phyloP scores from a whole-genome alignment of 2,329 filamentous ascomycete genomes.

The Neofusicoccum sp. region DNA sequence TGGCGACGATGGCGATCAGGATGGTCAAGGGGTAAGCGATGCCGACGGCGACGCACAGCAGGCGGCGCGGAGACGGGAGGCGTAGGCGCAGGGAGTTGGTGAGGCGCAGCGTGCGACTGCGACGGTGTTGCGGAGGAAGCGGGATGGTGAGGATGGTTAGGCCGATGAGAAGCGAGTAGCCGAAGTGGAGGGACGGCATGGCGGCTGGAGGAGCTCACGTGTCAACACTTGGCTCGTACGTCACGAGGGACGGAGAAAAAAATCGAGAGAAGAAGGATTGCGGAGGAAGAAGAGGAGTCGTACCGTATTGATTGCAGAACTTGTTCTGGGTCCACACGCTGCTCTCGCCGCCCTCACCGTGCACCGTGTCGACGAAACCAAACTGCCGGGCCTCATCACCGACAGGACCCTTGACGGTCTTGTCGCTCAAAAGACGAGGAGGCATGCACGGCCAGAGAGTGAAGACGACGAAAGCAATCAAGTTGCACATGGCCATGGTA shows the following conservation, averaged over 20 bases:
- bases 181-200: constrained; percentile 75
- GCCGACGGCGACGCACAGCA: constrained; percentile 52
- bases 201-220: no score
- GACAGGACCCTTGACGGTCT: constrained; percentile 52
- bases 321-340: constrained; percentile 71
- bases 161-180: constrained; percentile 71
- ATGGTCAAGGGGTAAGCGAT: constrained; percentile 65
- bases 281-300: no score
- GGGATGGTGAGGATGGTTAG: constrained; percentile 67
- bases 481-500: constrained; percentile 58
- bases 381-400: constrained; percentile 60
- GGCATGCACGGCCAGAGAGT: constrained; percentile 62
- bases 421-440: constrained; percentile 56
- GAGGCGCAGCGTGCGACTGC: constrained; percentile 34
- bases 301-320: constrained; percentile 74
- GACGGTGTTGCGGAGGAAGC: constrained; percentile 53
- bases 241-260: not conserved
- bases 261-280: no score
- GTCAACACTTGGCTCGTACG: no score
- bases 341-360: constrained; percentile 57
- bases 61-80: constrained; percentile 52
- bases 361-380: constrained; percentile 60
- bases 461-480: constrained; percentile 59
- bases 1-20: constrained; percentile 66
- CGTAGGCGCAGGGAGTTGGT: constrained; percentile 32